Base-by-base conservation (phyloP, 1,284 basidiomycete species). In the Porodaedalea pini region DNA sequence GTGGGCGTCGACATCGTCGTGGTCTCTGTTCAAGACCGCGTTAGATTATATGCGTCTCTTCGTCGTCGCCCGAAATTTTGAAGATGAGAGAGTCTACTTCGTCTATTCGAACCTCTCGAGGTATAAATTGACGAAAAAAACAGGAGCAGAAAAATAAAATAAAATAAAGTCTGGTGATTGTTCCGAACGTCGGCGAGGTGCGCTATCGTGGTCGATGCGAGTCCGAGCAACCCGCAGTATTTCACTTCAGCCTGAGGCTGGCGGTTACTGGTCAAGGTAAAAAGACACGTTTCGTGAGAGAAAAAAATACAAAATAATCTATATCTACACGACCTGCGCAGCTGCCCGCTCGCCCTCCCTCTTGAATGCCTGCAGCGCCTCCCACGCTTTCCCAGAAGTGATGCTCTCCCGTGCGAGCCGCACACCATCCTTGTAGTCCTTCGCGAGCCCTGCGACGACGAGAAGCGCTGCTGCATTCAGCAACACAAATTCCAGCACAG, bases 381-480 rank as follows among this genome's bases (percentile, higher is more conserved):
- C 71, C 82, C 85, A 87, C 8, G 93, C 93, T 32, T 77, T 81
- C 1, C 94, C 92, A 25, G 82, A 83, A 31, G 73, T 73, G 19
- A 96, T 75, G 58, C 88, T 88, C 70, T 89, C 78, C 65, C 79
- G 73, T n/a, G 92, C 93, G 62, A 90, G 66, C 56, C 71, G 70
- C 0, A 90, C 85, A 1, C 92, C 94, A 21, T 93, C 81, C 67
- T 80, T 80, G 68, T 82, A 90, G 67, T 86, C 80, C 36, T 69
- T 68, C 15, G 86, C 91, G 40, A 87, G 61, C 1, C 92, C 92
- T 2, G 90, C 83, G 2, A 96, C 83, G 19, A 92, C 83, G 40
- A 97, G 73, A 52, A 96, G 69, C 5, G 92, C 92, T 4, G 91
- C 83, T 0, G 92, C 82, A 66, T 96, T 96, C 71, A 96, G 73